Percentiles rank a stretch among this genome's conserved stretches.
These are phyloP conservation scores for Phyllachora maydis DNA, from an alignment of 2,329 filamentous ascomycete species.

Conservation along the genomic window DNA sequence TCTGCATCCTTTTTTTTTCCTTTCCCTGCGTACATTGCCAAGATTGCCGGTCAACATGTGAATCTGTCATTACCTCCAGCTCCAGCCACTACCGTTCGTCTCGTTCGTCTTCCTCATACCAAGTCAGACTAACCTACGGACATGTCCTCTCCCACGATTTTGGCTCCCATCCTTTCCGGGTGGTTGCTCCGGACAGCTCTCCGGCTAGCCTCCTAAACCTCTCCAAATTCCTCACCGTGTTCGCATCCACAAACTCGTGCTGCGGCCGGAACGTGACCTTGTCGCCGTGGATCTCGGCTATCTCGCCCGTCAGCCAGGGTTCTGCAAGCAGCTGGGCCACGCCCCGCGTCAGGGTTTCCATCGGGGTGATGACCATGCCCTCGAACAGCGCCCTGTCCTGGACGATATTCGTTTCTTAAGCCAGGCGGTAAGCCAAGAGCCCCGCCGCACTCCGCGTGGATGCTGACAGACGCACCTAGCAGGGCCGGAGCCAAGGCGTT, in stretches of 20 bases:
- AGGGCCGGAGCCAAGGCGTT: slow-evolving; percentile 28
- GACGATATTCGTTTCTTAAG: slow-evolving; percentile 21
- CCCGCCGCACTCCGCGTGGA: slow-evolving; percentile 1
- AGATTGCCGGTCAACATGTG: no score
- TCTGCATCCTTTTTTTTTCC: no score
- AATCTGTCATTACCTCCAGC: no score
- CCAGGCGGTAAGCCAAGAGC: background rate
- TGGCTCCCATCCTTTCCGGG: no score
- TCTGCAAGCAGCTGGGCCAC: slow-evolving; percentile 19
- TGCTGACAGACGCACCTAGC: slow-evolving; percentile 16
- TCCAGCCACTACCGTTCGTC: no score
- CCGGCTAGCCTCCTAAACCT: slow-evolving; percentile 23
- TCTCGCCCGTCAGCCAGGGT: slow-evolving; percentile 16
- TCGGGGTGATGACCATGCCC: slow-evolving; percentile 27
- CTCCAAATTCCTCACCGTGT: slow-evolving; percentile 22
- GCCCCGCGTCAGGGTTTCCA: slow-evolving; percentile 21
- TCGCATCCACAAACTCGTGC: slow-evolving; percentile 23
- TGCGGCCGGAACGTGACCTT: slow-evolving; percentile 22
- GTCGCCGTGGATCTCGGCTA: slow-evolving; percentile 29
- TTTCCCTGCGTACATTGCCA: no score
- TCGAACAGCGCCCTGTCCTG: slow-evolving; percentile 20
- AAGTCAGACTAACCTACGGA: no score
- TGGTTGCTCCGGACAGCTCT: no score
- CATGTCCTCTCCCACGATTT: no score
- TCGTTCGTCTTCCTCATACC: no score